Conservation (phyloP, 768 basidiomycete species). For the Termitomyces sp. region DNA sequence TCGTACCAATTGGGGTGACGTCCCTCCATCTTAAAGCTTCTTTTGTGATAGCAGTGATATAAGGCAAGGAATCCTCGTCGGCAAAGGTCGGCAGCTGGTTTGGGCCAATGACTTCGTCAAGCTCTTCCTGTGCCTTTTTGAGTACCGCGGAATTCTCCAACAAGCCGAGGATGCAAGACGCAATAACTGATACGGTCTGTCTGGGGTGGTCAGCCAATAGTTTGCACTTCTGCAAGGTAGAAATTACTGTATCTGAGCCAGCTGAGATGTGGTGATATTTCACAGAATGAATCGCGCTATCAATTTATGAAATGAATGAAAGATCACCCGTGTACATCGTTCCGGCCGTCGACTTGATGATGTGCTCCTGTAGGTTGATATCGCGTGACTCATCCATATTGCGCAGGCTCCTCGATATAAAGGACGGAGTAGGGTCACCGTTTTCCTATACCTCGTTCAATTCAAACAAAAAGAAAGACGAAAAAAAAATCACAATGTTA, state of each 20-base stretch:
- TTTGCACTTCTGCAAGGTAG: background rate
- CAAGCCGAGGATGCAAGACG: constrained; percentile 23
- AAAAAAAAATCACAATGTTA: constrained; percentile 12
- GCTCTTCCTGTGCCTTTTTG: constrained; percentile 17
- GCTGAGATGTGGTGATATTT: constrained; percentile 11
- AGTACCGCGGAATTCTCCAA: constrained; percentile 21
- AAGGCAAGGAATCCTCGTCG: constrained; percentile 16
- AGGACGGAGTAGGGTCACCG: constrained; percentile 17
- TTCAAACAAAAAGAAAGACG: background rate
- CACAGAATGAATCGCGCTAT: background rate
- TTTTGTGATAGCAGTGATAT: constrained; percentile 11
- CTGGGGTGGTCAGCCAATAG: no score
- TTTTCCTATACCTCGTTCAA: constrained; percentile 7
- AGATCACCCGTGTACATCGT: constrained; percentile 20
- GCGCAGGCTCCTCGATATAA: constrained; percentile 14
- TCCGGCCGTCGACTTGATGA: constrained; percentile 18
- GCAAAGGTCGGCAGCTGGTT: constrained; percentile 24
- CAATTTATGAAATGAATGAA: background rate
- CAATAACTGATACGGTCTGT: constrained; percentile 20
- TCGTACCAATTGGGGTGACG: constrained; percentile 19
- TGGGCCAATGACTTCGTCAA: constrained; percentile 14
- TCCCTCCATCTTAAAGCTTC: constrained; percentile 26
- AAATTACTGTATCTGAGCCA: constrained; percentile 23
- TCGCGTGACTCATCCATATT: constrained; percentile 12
- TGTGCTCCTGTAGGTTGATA: constrained; percentile 12